phyloP scores from a whole-genome alignment of 139 green algal species.

The Chlamydomonas applanata region DNA sequence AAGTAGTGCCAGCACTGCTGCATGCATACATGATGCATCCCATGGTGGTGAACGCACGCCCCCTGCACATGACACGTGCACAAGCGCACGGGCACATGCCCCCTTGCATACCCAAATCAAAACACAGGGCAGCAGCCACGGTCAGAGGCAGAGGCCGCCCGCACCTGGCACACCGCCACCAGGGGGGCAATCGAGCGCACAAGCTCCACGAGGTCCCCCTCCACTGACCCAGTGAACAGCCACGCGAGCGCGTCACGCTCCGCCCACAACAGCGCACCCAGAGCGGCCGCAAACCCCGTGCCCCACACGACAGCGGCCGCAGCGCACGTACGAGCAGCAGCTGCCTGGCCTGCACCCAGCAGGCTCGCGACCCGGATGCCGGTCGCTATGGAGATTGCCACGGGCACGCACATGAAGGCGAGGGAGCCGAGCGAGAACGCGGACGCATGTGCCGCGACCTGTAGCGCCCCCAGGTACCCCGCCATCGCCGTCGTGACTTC shows the following conservation, averaged over 20 bases:
- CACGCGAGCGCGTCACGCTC: neutral
- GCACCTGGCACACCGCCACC: conserved; percentile 9
- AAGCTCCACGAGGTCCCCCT: neutral
- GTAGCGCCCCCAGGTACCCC: neutral
- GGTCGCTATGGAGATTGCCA: neutral
- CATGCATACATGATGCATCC: too few species aligned
- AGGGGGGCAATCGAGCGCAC: neutral
- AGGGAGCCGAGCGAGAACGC: neutral
- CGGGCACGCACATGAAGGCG: neutral
- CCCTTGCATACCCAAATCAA: too few species aligned
- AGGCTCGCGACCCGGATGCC: conserved; percentile 1
- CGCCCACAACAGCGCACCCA: neutral
- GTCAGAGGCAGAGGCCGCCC: neutral
- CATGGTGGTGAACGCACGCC: too few species aligned
- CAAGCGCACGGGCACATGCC: too few species aligned
- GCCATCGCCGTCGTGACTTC: conserved; percentile 8
- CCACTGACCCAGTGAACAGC: neutral
- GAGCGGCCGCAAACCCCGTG: neutral
- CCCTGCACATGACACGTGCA: too few species aligned
- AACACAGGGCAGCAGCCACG: neutral
- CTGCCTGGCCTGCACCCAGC: neutral
- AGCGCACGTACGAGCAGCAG: neutral
- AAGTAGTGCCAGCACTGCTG: neutral
- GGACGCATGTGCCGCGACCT: conserved; percentile 3
- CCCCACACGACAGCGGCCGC: neutral